Base-by-base conservation (phyloP, 2,329 filamentous ascomycete genomes). In the Aspergillus melleus region DNA sequence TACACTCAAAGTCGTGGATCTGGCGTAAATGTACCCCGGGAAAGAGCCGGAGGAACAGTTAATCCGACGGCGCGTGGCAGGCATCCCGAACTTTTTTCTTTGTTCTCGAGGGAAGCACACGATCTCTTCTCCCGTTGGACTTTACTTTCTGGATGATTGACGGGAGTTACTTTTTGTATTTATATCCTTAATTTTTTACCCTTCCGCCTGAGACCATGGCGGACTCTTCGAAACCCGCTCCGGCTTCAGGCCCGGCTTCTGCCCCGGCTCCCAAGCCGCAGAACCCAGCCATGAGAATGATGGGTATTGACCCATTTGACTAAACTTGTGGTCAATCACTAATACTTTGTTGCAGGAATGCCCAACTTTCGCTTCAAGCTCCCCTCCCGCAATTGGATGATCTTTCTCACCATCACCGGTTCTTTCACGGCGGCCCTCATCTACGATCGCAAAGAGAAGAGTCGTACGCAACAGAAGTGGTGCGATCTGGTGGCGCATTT, bases 301-400 rank as follows among this genome's bases (percentile, higher is more conserved):
- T 95, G 79, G 81, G 81, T 81, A 74, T 60, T 70, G 66, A 22
- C 36, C 30, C 24, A 44, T 42, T 56, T 46, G 22, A 32, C 32
- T n/a, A 49, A 19, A 29, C 6, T 9, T 46, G 16, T 16, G 24
- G 19, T 55, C 19, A 20, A 52, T 59, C 30, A 12, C n/a, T 12
- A 29, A 52, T 58, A 44, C 58, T 39, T 20, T 9, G 8, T 22
- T 19, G 11, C 59, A 89, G 94, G 94, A 59, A 81, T 99, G 60
- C 94, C 94, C 54, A 90, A 89, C 66, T 86, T 97, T 62, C 90
- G 90, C 61, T 84, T 88, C 68, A 92, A 88, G 76, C 86, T 99
- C 19, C 95, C 95, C 8, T 98, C 94, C 19, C 90, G 95, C 62
- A 98, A 98, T 76, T 99, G 95, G 95, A 87, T 95, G 79, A 97